Evolutionary conservation across 768 basidiomycete genomes (phyloP).

Genomic region (Boletales sp.): DNA sequence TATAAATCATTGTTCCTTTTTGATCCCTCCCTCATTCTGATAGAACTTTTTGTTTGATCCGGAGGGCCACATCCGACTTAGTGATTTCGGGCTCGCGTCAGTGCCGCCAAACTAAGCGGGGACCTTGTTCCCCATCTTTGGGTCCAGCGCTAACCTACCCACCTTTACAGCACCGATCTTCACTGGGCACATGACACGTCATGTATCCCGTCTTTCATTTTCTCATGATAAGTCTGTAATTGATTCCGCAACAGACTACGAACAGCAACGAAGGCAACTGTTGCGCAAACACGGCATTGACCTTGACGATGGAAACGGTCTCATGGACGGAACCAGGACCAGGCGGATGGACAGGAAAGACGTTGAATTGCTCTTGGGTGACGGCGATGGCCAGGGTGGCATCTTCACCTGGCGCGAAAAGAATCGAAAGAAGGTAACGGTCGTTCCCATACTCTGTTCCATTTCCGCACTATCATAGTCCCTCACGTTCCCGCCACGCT

Average conservation of each 20-base stretch:
- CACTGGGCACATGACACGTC: conserved; percentile 98
- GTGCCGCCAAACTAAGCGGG: conserved; percentile 37
- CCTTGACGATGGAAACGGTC: conserved; percentile 72
- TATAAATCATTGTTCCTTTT: conserved; percentile 28
- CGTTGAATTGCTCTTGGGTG: conserved; percentile 80
- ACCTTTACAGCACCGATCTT: conserved; percentile 66
- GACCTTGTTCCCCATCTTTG: conserved; percentile 16
- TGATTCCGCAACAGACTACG: conserved; percentile 64
- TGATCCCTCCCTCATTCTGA: conserved; percentile 23
- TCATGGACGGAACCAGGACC: conserved; percentile 67
- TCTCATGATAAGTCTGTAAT: conserved; percentile 1
- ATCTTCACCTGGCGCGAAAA: conserved; percentile 96
- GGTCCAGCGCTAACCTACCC: conserved; percentile 18
- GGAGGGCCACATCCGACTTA: conserved; percentile 89
- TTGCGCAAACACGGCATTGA: conserved; percentile 94
- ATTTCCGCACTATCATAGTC: conserved; percentile 22
- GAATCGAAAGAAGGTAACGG: conserved; percentile 78
- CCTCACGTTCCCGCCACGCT: conserved; percentile 22
- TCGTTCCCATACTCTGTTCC: conserved; percentile 26
- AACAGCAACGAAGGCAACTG: conserved; percentile 85
- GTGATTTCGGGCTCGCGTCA: conserved; percentile 94
- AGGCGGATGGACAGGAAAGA: conserved; percentile 79
- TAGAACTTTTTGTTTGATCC: conserved; percentile 96
- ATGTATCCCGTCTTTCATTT: conserved; percentile 42
- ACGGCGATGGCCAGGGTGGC: conserved; percentile 74